A percentile compares a stretch with the other conserved stretches of the same genome.
Evolutionary conservation across 2,329 filamentous ascomycete genomes (phyloP).

Genomic region (Cladophialophora carrionii): DNA sequence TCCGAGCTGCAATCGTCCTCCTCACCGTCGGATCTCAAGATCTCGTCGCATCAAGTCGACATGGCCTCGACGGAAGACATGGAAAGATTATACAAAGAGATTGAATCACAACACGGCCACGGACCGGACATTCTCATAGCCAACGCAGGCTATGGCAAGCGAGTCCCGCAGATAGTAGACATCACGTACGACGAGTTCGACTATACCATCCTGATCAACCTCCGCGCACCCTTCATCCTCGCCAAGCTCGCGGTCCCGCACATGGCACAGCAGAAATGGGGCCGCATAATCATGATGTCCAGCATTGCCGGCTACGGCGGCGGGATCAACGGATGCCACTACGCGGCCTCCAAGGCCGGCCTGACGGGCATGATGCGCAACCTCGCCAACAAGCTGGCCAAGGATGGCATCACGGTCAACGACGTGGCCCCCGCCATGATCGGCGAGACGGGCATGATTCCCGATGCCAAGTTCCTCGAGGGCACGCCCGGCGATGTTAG

Average conservation of each 20-base stretch:
- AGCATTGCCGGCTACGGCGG: conserved; percentile 66
- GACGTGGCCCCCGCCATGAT: conserved; percentile 73
- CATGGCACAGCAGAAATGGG: conserved; percentile 65
- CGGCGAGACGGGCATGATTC: conserved; percentile 66
- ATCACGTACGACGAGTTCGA: conserved; percentile 68
- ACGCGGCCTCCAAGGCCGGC: conserved; percentile 61
- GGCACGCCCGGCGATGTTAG: conserved; percentile 62
- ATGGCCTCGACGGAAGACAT: conserved; percentile 60
- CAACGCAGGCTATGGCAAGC: conserved; percentile 68
- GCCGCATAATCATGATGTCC: conserved; percentile 66
- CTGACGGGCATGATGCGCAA: conserved; percentile 69
- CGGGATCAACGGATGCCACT: conserved; percentile 65
- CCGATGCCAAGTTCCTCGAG: conserved; percentile 55
- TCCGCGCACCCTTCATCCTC: conserved; percentile 65
- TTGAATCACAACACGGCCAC: conserved; percentile 57
- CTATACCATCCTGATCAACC: conserved; percentile 64
- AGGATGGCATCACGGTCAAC: conserved; percentile 66
- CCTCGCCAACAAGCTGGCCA: conserved; percentile 61
- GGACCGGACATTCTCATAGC: conserved; percentile 66
- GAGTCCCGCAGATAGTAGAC: conserved; percentile 60
- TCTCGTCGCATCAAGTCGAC: conserved; percentile 63
- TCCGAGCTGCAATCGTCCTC: conserved; percentile 43
- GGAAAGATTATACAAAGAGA: conserved; percentile 58
- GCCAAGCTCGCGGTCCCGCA: conserved; percentile 63
- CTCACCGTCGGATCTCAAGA: conserved; percentile 38